These are phyloP conservation scores for Fusarium verticillioides DNA, from an alignment of 2,329 filamentous ascomycete species.

Conservation along the genomic window DNA sequence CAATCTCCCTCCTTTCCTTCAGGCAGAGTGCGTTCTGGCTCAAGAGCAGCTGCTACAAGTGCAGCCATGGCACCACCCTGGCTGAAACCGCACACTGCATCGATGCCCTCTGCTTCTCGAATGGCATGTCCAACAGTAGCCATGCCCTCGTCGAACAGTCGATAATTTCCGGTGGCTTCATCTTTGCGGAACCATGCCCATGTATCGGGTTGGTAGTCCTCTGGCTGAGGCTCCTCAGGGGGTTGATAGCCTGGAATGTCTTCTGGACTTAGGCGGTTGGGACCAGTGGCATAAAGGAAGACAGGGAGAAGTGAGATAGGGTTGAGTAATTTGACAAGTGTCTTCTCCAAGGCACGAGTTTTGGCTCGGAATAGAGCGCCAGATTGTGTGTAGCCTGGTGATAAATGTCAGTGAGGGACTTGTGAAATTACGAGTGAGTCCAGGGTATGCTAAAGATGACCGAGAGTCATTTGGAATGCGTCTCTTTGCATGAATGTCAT, in stretches of 20 bases:
- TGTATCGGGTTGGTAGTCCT: slow-evolving; percentile 69
- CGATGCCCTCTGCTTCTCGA: slow-evolving; percentile 72
- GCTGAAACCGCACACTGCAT: slow-evolving; percentile 84
- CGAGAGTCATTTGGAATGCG: neutral
- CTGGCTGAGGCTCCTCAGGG: slow-evolving; percentile 53
- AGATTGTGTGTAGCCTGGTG: slow-evolving; percentile 86
- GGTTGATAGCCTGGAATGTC: slow-evolving; percentile 77
- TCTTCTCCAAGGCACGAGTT: slow-evolving; percentile 86
- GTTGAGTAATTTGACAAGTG: slow-evolving; percentile 77
- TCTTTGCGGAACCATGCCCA: slow-evolving; percentile 87
- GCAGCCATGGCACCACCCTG: slow-evolving; percentile 80
- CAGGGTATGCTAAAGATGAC: neutral
- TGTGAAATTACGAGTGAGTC: slow-evolving; percentile 1
- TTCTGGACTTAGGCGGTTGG: slow-evolving; percentile 68
- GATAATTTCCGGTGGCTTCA: slow-evolving; percentile 71
- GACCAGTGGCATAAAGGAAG: slow-evolving; percentile 76
- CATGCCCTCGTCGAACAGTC: slow-evolving; percentile 76
- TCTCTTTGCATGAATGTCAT: neutral
- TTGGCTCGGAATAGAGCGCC: slow-evolving; percentile 87
- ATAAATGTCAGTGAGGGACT: slow-evolving; percentile 12
- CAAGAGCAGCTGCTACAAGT: slow-evolving; percentile 78
- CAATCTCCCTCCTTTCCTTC: slow-evolving; percentile 52
- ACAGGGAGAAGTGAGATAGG: slow-evolving; percentile 64
- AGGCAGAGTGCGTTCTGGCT: slow-evolving; percentile 54
- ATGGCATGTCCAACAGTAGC: slow-evolving; percentile 70